These are phyloP conservation scores for Lasiosphaeris hirsuta DNA, from an alignment of 495 filamentous ascomycete species.

Conservation along the genomic window DNA sequence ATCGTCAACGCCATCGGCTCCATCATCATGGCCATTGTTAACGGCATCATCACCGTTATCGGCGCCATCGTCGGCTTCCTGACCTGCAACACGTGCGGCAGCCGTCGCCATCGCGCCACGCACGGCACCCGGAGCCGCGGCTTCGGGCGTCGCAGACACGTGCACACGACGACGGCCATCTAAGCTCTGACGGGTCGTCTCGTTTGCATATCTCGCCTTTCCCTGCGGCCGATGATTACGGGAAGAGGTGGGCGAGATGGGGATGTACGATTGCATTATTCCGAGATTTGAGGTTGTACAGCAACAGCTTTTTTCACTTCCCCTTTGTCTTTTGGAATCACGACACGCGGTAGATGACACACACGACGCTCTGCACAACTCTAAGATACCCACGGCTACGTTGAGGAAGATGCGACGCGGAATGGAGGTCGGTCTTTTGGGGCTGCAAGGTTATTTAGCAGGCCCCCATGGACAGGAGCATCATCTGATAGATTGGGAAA, in stretches of 20 bases:
- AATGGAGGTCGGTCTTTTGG: no score
- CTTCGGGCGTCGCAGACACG: slow-evolving; percentile 27
- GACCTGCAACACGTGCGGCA: slow-evolving; percentile 64
- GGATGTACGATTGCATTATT: no score
- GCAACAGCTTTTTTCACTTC: no score
- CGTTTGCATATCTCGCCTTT: background rate
- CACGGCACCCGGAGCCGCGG: slow-evolving; percentile 12
- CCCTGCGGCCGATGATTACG: background rate
- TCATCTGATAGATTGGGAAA: background rate
- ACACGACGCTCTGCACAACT: no score
- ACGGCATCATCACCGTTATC: slow-evolving; percentile 71
- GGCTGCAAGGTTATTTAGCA: no score
- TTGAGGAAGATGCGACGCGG: no score
- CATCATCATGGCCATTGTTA: slow-evolving; percentile 77
- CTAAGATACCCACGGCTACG: no score
- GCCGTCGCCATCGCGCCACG: slow-evolving; percentile 24
- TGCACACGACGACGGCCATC: slow-evolving; percentile 18
- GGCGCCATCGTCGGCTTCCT: slow-evolving; percentile 83
- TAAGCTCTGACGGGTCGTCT: background rate
- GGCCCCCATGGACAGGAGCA: background rate
- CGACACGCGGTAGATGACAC: no score
- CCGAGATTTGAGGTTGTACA: no score
- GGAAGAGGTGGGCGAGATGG: no score
- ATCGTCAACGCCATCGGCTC: slow-evolving; percentile 70
- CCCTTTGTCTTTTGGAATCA: no score